Evolutionary conservation across 345 rosid species (phyloP), one percentile per base, ranked within the genome.

Genomic region (Arabidopsis arenosa): DNA sequence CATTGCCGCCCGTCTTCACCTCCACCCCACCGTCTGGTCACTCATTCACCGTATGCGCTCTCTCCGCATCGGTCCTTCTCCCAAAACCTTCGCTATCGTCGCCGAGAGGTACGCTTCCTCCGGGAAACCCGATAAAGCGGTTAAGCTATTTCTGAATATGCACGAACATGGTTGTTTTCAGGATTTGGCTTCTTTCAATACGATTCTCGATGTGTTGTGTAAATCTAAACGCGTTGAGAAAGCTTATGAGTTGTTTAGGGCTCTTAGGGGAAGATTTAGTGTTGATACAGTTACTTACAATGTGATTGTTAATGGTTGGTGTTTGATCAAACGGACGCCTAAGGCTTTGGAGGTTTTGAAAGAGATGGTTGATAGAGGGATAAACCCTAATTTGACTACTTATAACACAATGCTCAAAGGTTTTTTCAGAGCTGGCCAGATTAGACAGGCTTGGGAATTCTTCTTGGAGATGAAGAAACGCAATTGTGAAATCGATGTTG

Each of bases 391-490:
- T 74, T 72, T 91, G 74, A 85, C 80, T 0, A 88, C 90, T 28
- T 90, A 87, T 63, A 94, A 94, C 73, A 87, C 85, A 30, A 67
- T 94, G 82, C 93, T 92, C 35, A 87, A 87, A 75, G 98, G 98
- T 7, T 94, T 84, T 67, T 86, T 94, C 58, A 79, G 87, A 66
- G 87, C 95, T 9, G 88, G 95, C 18, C 97, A 94, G 82, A 77
- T 86, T 64, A 79, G 89, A 18, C 93, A 92, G 44, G 98, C 85
- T 53, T 90, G 95, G 97, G 72, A 80, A 33, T 92, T 92, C 74
- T 92, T 94, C 73, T 79, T 87, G 83, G 89, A 92, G 86, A 94
- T 94, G 96, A 92, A 92, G 83, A 92, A 73, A 83, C 85, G 98
- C 74, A 80, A 85, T 5, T 88, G 88, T 39, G 89, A 83, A 33